Conservation (phyloP, 345 rosid genomes). For the Camelina sativa region DNA sequence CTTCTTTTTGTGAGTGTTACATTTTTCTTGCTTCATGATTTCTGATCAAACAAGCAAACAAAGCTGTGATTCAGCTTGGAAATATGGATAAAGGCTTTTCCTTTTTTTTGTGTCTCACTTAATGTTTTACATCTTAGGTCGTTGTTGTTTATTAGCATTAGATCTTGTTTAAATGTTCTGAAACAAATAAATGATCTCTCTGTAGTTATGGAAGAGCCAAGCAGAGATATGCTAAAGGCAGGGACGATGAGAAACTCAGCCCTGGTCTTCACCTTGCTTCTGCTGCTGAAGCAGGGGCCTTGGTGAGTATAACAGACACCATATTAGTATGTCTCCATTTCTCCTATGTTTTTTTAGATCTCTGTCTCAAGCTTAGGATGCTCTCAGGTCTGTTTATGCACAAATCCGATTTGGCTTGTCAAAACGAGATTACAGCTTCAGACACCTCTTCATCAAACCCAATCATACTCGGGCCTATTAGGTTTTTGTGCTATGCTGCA, state of each 20-base stretch:
- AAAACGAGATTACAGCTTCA: constrained; percentile 98
- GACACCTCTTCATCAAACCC: constrained; percentile 80
- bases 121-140: neutral
- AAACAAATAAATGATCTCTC: constrained; percentile 1
- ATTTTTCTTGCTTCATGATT: constrained; percentile 1
- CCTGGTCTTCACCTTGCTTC: constrained; percentile 87
- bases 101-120: neutral
- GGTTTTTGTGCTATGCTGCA: constrained; percentile 52
- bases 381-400: constrained; percentile 81
- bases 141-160: neutral
- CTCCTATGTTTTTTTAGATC: neutral
- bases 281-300: constrained; percentile 95
- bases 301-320: constrained; percentile 56
- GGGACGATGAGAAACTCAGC: constrained; percentile 61
- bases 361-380: constrained; percentile 11
- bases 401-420: constrained; percentile 93
- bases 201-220: constrained; percentile 90
- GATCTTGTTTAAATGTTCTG: constrained; percentile 14
- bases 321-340: neutral
- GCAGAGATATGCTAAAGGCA: constrained; percentile 66
- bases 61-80: neutral
- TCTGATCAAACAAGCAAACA: neutral
- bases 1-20: constrained; percentile 80
- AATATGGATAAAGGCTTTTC: neutral
- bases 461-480: constrained; percentile 73